Conservation (phyloP, 768 basidiomycete species). For the Lyophyllum decastes region DNA sequence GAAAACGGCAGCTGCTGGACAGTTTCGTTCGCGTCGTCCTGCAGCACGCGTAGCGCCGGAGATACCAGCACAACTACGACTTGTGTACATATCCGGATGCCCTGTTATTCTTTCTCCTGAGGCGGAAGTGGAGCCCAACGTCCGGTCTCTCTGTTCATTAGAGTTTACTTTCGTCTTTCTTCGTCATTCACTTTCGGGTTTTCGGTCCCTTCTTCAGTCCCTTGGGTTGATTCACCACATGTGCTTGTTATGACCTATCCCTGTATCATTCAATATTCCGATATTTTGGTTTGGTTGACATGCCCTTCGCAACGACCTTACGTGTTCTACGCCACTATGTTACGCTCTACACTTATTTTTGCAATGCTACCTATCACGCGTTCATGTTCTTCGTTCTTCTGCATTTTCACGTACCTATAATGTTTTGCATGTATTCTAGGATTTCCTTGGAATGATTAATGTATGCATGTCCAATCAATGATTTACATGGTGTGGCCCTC, state of each 20-base stretch:
- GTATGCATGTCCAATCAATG: slow-evolving; percentile 6
- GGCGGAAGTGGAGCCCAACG: not conserved
- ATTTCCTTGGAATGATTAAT: slow-evolving; percentile 16
- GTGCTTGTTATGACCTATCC: slow-evolving; percentile 9
- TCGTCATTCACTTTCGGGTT: slow-evolving; percentile 1
- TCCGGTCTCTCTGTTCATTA: not conserved
- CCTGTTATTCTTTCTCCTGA: not conserved
- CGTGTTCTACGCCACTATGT: not conserved
- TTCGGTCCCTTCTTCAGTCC: not conserved
- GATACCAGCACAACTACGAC: not conserved
- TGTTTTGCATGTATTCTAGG: slow-evolving; percentile 16
- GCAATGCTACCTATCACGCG: slow-evolving; percentile 12
- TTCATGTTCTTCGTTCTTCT: slow-evolving; percentile 7
- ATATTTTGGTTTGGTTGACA: not conserved
- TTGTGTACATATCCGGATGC: not conserved
- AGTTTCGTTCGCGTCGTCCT: slow-evolving; percentile 63
- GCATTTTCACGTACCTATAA: slow-evolving; percentile 9
- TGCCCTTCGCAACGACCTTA: slow-evolving; percentile 1
- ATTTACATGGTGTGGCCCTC: slow-evolving; percentile 3
- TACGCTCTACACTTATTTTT: slow-evolving; percentile 6
- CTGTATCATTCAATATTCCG: slow-evolving; percentile 10
- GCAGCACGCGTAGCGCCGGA: slow-evolving; percentile 37
- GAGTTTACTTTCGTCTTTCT: not conserved
- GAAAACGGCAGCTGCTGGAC: slow-evolving; percentile 55
- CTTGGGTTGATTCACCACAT: slow-evolving; percentile 4